phyloP scores from a whole-genome alignment of 768 basidiomycete species.

The Phaeotremella fagi region DNA sequence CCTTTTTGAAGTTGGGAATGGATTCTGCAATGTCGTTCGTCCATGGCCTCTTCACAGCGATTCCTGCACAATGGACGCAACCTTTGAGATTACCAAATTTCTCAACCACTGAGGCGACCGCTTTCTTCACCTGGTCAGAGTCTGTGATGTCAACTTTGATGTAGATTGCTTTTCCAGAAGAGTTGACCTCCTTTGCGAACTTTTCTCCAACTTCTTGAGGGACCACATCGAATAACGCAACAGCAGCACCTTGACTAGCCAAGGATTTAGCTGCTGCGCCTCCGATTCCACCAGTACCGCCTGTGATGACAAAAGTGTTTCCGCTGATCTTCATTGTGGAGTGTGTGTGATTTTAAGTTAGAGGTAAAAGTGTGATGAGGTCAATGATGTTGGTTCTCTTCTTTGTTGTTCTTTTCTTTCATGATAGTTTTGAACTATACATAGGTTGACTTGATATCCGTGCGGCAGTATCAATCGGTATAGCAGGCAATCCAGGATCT shows the following conservation, averaged over 20 bases:
- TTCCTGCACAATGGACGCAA: constrained; percentile 26
- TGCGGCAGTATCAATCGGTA: no score
- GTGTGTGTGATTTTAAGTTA: background rate
- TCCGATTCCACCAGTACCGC: constrained; percentile 42
- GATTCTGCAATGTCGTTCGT: constrained; percentile 27
- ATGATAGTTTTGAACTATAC: no score
- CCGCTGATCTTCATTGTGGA: constrained; percentile 29
- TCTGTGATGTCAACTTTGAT: constrained; percentile 35
- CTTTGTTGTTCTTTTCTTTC: no score
- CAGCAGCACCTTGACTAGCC: constrained; percentile 21
- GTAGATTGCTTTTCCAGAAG: constrained; percentile 28
- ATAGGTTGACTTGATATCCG: no score
- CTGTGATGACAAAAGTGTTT: constrained; percentile 41
- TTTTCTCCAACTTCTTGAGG: constrained; percentile 26
- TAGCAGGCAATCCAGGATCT: no score
- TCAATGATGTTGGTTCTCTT: no score
- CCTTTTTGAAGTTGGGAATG: constrained; percentile 39
- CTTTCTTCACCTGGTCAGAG: constrained; percentile 26
- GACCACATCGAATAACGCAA: constrained; percentile 41
- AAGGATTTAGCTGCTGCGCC: constrained; percentile 21
- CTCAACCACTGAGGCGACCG: constrained; percentile 16
- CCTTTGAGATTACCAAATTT: constrained; percentile 25
- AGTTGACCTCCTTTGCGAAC: constrained; percentile 14
- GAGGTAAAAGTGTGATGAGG: no score
- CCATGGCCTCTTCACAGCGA: constrained; percentile 26